Percentiles rank a stretch among this genome's conserved stretches.
These are phyloP conservation scores for Actinomortierella wolfii DNA, from an alignment of 371 early-diverging fungal genomes.

Conservation along the genomic window DNA sequence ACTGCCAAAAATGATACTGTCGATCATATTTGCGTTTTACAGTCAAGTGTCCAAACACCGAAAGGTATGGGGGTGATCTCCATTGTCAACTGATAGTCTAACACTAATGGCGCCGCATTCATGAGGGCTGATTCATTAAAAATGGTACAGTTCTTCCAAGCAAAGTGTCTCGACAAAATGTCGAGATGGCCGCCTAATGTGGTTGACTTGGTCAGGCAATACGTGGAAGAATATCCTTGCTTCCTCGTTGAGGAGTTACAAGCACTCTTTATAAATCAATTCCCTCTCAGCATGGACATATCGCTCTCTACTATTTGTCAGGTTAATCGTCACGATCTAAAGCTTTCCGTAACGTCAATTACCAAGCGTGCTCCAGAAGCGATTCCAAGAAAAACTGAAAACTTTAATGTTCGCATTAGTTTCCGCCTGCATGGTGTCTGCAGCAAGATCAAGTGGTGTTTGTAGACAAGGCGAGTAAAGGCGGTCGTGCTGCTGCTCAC, in stretches of 20 bases:
- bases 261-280: not conserved
- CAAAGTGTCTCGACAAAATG: too few relatives aligned
- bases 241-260: conserved; percentile 13
- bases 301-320: conserved; percentile 9
- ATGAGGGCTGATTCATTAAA: too few relatives aligned
- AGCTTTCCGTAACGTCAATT: not conserved
- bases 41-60: too few relatives aligned
- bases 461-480: conserved; percentile 17
- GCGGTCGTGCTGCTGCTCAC: not conserved
- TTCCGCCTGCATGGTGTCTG: conserved; percentile 1
- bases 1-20: too few relatives aligned
- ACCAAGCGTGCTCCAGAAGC: conserved; percentile 8
- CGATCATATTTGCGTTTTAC: too few relatives aligned
- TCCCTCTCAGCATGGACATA: not conserved
- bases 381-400: not conserved
- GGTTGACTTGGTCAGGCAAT: not conserved
- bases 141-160: too few relatives aligned
- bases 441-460: conserved; percentile 14
- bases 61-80: too few relatives aligned
- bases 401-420: not conserved
- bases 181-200: not conserved
- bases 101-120: too few relatives aligned
- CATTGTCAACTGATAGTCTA: too few relatives aligned
- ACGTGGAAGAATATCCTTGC: conserved; percentile 2
- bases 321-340: conserved; percentile 7